Percentiles rank a stretch among this genome's conserved stretches.
Conservation (phyloP, 2,329 filamentous ascomycete species). For the Colletotrichum abscissum region DNA sequence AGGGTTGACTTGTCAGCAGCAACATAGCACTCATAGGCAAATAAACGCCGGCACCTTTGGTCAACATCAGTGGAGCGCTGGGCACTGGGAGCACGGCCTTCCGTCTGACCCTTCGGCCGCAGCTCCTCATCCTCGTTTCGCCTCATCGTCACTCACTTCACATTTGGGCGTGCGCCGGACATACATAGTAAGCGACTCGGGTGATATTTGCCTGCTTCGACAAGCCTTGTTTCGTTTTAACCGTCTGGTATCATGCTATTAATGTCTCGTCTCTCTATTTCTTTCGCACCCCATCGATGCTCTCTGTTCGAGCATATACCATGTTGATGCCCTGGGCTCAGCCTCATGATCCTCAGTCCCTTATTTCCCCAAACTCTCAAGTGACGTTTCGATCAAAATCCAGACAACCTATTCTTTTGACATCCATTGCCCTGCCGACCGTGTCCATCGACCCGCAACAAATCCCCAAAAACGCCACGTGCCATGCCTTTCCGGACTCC, state of each 20-base stretch:
- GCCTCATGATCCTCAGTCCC: not conserved
- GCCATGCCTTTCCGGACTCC: constrained; percentile 25
- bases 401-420: constrained; percentile 1
- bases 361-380: not conserved
- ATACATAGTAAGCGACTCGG: constrained; percentile 4
- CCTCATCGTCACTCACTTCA: constrained; percentile 25
- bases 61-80: not conserved
- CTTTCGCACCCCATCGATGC: constrained; percentile 2
- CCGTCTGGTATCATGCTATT: constrained; percentile 35
- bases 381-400: not conserved
- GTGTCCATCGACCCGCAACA: constrained; percentile 1
- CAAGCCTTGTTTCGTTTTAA: constrained; percentile 26
- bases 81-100: not conserved
- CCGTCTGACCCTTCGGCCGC: not conserved
- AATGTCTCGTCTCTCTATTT: constrained; percentile 23
- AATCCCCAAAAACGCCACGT: constrained; percentile 36
- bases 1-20: not conserved
- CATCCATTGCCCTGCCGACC: constrained; percentile 3
- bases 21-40: no score
- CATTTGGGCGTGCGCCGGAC: constrained; percentile 20
- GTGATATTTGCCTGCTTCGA: constrained; percentile 4
- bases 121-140: constrained; percentile 26
- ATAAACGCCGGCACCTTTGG: no score
- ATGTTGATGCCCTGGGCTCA: constrained; percentile 1
- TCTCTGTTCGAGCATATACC: constrained; percentile 21